Base-by-base conservation (phyloP, 2,329 filamentous ascomycete species). In the Aspergillus sclerotialis region DNA sequence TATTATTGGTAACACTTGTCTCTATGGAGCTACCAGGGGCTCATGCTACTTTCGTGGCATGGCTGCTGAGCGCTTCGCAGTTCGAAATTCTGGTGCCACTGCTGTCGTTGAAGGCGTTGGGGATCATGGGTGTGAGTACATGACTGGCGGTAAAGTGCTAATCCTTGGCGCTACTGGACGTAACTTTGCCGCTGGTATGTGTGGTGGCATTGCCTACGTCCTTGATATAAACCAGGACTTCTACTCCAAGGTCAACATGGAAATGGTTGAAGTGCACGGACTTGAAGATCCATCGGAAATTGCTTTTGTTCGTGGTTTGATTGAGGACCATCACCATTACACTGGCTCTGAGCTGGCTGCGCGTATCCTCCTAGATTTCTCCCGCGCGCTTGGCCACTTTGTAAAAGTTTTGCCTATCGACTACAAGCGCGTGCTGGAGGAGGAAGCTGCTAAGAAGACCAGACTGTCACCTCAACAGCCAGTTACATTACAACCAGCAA, bases 111-210 rank as follows among this genome's bases (percentile, higher is more conserved):
- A 96, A 66, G 90, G 90, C 67, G 78, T 94, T 46, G 90, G 90
- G 72, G 90, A 96, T 63, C 90, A 96, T 61, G 85, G 87, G 43
- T 95, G 89, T 59, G 90, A 96, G 73, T 96, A 96, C 76, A 96
- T 96, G 90, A 95, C 90, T 54, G 90, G 90, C 60, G 90, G 90
- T 58, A 86, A 89, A 56, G 74, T 95, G 32, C 70, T 96, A 45
- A 76, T 94, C 54, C 75, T 96, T 30, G 90, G 90, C 38, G 79
- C 77, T 53, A 94, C 88, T 56, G 90, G 90, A 29, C 89, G 90
- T 51, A 96, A 96, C 73, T 96, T 96, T 56, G 90, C 89, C 51
- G 90, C 90, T 42, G 90, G 90, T 73, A 96, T 96, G 90, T 95
- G 89, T 55, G 90, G 90, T 57, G 90, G 90, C 72, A 95, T 96